Evolutionary conservation across 768 basidiomycete species (phyloP), one percentile per base, ranked within the genome.

Genomic region (Strobilomyces echinocephalus): DNA sequence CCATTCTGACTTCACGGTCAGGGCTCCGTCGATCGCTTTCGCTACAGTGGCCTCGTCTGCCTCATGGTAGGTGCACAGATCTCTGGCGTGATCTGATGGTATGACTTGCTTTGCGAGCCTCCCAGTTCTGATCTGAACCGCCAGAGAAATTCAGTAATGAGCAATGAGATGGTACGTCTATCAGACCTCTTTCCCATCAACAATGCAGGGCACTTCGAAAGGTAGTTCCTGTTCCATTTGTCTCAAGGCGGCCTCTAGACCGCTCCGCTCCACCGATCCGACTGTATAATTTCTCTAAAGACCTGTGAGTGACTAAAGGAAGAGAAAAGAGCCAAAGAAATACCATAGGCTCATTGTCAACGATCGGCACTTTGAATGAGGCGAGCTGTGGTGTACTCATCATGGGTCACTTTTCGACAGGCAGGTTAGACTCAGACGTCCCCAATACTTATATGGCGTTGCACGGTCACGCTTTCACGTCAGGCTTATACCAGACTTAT

Each of bases 311-410:
- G 11, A 56, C 11, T 35, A 47, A 30, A 16, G 33, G 28, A 8
- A 31, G 50, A 26, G 50, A 26, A 24, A 47, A 44, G 16, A 15
- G 35, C 14, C 24, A 7, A 35, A 46, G 42, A 67, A 77, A 62
- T 62, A 91, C 91, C 88, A 97, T 88, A 39, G 91, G 89, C 73
- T 98, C 97, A 84, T 99, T 99, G 52, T 88, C 80, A 65, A 94
- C 77, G 21, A 72, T 76, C 20, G 95, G 95, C 53, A 92, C 81
- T 67, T 85, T 87, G 84, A 95, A 97, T 5, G 82, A 62, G 18
- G 90, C 93, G 44, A 95, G 84, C 63, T 89, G 87, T 44, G 89
- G 83, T 51, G 78, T 79, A 39, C 81, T 65, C 85, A 87, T 87
- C 30, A 30, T 30, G 9, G 65, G 16, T 35, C 11, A 42, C 31